phyloP scores from a whole-genome alignment of 441 rosid species.

The Corymbia calophylla region DNA sequence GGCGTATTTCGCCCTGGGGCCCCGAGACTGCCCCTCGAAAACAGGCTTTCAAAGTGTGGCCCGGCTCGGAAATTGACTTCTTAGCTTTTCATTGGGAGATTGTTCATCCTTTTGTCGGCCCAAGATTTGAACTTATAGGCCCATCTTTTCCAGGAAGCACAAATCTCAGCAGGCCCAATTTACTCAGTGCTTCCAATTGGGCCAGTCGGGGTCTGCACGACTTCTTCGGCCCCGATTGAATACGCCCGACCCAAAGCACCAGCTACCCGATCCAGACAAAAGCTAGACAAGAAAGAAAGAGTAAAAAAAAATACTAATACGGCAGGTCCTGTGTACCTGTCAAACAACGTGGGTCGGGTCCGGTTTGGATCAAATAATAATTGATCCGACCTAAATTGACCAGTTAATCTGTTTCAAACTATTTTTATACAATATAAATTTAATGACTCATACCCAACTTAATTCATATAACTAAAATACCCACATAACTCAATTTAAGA shows the following conservation, averaged over 20 bases:
- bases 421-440: no score
- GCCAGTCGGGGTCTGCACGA: neutral
- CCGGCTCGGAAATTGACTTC: neutral
- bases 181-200: neutral
- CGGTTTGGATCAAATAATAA: no score
- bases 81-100: neutral
- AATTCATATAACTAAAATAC: no score
- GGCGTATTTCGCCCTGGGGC: neutral
- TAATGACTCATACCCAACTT: no score
- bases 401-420: no score
- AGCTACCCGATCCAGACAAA: neutral
- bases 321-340: no score
- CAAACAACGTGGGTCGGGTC: no score
- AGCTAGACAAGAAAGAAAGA: neutral
- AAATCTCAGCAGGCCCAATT: neutral
- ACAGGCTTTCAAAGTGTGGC: neutral
- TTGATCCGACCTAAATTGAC: no score
- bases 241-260: neutral
- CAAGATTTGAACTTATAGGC: neutral
- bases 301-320: neutral
- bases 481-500: no score
- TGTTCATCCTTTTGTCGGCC: neutral
- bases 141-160: neutral
- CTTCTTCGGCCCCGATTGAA: neutral
- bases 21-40: neutral